Percentiles rank a stretch among this genome's conserved stretches.
phyloP scores from a whole-genome alignment of 805 yeast species.

The Peterozyma toletana region DNA sequence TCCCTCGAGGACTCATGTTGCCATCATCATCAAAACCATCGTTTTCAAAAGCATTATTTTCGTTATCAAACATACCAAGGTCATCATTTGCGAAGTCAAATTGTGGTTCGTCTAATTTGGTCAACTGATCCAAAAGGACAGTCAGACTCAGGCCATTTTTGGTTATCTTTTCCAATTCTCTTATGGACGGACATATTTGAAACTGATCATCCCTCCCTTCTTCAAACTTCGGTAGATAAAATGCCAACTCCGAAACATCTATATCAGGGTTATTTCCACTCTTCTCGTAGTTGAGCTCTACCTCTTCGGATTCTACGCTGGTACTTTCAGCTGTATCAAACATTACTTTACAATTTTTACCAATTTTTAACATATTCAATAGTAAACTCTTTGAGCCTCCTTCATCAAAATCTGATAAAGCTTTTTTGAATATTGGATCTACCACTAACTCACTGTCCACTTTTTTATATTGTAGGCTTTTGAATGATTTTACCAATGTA shows the following conservation, averaged over 20 bases:
- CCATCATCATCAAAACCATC: slow-evolving; percentile 5
- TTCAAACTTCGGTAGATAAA: slow-evolving; percentile 9
- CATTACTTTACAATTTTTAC: slow-evolving; percentile 37
- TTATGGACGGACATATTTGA: slow-evolving; percentile 67
- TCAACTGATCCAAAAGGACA: slow-evolving; percentile 17
- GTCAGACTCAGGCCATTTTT: slow-evolving; percentile 20
- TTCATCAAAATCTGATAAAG: slow-evolving; percentile 51
- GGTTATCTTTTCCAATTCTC: slow-evolving; percentile 36
- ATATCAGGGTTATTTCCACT: background rate
- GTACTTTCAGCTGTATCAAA: slow-evolving; percentile 35
- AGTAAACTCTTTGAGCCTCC: slow-evolving; percentile 54
- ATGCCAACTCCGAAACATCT: background rate
- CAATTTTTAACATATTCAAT: slow-evolving; percentile 40
- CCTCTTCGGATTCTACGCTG: background rate
- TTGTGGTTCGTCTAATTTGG: slow-evolving; percentile 11
- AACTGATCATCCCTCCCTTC: slow-evolving; percentile 17
- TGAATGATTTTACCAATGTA: slow-evolving; percentile 33
- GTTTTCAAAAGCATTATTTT: slow-evolving; percentile 5
- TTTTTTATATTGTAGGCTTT: slow-evolving; percentile 32
- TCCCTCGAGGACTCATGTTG: slow-evolving; percentile 2
- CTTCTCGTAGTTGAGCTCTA: background rate
- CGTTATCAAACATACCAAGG: slow-evolving; percentile 5
- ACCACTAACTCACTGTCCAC: slow-evolving; percentile 42
- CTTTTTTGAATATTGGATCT: slow-evolving; percentile 51
- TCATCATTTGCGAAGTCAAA: slow-evolving; percentile 4